A percentile compares a stretch with the other conserved stretches of the same genome.
Conservation (phyloP, 305 asterid species). For the Monarda citriodora region DNA sequence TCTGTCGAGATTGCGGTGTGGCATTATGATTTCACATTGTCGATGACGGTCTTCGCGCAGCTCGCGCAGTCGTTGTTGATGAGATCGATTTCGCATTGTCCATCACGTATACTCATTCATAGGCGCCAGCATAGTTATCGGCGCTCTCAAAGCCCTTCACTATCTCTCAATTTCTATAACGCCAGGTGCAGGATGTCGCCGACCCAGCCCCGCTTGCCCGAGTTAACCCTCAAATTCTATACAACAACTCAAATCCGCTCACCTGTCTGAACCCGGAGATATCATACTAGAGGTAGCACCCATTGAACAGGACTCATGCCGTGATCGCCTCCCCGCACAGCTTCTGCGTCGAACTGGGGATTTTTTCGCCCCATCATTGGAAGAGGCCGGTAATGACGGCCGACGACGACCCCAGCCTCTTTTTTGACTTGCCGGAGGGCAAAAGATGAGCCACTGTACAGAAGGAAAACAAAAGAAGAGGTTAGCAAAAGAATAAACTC, state of each 20-base stretch:
- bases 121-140: constrained; percentile 73
- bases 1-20: constrained; percentile 68
- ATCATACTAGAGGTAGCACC: constrained; percentile 81
- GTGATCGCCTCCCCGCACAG: constrained; percentile 79
- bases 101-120: constrained; percentile 67
- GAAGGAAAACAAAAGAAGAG: too few species aligned
- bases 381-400: constrained; percentile 47
- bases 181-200: too few species aligned
- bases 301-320: constrained; percentile 68
- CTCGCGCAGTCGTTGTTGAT: constrained; percentile 65
- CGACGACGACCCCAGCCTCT: too few species aligned
- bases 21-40: constrained; percentile 54
- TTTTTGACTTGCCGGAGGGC: too few species aligned
- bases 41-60: constrained; percentile 73
- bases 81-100: constrained; percentile 97
- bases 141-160: constrained; percentile 57
- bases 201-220: too few species aligned
- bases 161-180: constrained; percentile 63
- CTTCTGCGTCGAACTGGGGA: constrained; percentile 38
- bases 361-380: constrained; percentile 60
- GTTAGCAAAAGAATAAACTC: too few species aligned
- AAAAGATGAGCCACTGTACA: too few species aligned
- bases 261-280: constrained; percentile 57
- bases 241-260: constrained; percentile 62
- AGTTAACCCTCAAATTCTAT: constrained; percentile 70